Evolutionary conservation across 129 eudicot genomes (phyloP), one percentile per base, ranked within the genome.

Genomic region (Mikania micrantha): DNA sequence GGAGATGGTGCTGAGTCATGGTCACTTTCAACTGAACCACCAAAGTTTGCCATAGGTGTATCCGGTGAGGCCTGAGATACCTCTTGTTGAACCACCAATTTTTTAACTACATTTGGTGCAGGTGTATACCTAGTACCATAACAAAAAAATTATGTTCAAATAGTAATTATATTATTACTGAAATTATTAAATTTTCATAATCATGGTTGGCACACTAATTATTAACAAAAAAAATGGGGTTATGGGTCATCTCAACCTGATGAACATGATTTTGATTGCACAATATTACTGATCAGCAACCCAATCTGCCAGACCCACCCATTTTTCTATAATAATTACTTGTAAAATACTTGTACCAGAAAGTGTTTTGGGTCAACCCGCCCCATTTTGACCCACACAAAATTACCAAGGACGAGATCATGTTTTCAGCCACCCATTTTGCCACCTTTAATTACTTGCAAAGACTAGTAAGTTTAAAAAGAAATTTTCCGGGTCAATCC

Each of bases 1-100:
- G 87, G 94, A 10, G 89, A 88, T 2, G 95, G 86, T 22, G 95
- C 95, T 9, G 96, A 88, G 71, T 92, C 95, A 77, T 86, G 95
- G 61, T 88, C 96, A 59, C 87, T 88, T 72, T 92, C 98, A 25
- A 85, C 74, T 28, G 82, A 78, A 81, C 78, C 81, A 68, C 82
- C 80, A 21, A 78, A 67, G 71, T 77, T 84, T 9, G 74, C 64
- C 39, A 76, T 54, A 0, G 81, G 76, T 21, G 67, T 72, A 61
- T 87, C 82, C 22, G 77, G 64, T 36, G 63, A 64, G 64, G 66
- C 54, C 39, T 42, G 40, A 77, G 73, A 85, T 58, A 71, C 82
- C 76, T 62, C 77, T 13, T 80, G 79, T 32, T 71, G 89, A 8
- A 49, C 75, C 60, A 66, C 71, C 50, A 71, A 20, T 59, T 40